A percentile compares a stretch with the other conserved stretches of the same genome.
These are phyloP conservation scores for Phyllosticta citrichinensis DNA, from an alignment of 2,329 filamentous ascomycete genomes.

Conservation along the genomic window DNA sequence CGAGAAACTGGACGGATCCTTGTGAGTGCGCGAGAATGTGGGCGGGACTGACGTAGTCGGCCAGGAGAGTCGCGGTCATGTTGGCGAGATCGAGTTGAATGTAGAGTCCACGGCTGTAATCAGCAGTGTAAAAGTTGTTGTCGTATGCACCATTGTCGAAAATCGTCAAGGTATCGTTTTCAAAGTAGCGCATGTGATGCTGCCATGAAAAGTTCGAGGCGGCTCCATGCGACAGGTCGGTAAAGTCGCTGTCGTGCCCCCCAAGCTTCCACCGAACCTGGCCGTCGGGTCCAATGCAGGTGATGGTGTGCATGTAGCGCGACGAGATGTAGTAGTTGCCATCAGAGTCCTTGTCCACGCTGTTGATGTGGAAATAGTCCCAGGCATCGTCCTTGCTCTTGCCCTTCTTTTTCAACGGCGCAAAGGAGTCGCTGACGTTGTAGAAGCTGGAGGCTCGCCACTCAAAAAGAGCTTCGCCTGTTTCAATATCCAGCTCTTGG, in stretches of 20 bases:
- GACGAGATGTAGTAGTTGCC: constrained; percentile 18
- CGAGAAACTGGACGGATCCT: constrained; percentile 33
- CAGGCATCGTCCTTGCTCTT: constrained; percentile 23
- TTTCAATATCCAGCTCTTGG: constrained; percentile 35
- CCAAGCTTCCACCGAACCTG: constrained; percentile 44
- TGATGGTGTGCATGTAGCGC: constrained; percentile 15
- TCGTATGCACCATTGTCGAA: constrained; percentile 28
- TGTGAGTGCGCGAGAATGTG: constrained; percentile 30
- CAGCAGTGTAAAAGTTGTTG: constrained; percentile 20
- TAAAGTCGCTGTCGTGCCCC: constrained; percentile 35
- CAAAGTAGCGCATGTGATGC: constrained; percentile 39
- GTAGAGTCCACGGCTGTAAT: constrained; percentile 32
- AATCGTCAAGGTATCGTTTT: constrained; percentile 25
- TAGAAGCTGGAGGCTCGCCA: constrained; percentile 32
- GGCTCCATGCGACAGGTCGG: constrained; percentile 29
- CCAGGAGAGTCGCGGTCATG: constrained; percentile 29
- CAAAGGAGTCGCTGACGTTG: constrained; percentile 19
- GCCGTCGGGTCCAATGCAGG: constrained; percentile 26
- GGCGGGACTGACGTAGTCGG: constrained; percentile 29
- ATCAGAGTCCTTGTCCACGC: constrained; percentile 26
- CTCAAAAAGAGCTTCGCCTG: constrained; percentile 29
- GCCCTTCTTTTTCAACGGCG: constrained; percentile 18
- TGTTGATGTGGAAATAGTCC: constrained; percentile 33
- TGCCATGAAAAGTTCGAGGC: constrained; percentile 43
- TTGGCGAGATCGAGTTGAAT: constrained; percentile 32